Evolutionary conservation across 208 protist genomes (phyloP).

Genomic region (Acanthamoeba triangularis): DNA sequence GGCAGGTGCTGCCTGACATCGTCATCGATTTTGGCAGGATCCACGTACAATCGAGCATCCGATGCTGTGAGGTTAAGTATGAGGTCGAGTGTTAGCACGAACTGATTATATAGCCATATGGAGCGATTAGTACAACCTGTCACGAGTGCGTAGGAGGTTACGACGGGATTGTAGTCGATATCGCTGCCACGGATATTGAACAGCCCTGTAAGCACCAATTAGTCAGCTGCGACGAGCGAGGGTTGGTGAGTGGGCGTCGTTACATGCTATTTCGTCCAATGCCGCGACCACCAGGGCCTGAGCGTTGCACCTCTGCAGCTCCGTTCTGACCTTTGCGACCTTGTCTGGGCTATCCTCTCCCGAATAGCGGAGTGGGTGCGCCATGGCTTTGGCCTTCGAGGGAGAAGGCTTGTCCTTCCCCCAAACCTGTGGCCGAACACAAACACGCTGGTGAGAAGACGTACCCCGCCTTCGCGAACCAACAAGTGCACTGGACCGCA

Average conservation of each 20-base stretch:
- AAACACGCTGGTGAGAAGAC: neutral
- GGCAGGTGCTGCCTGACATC: conserved; percentile 86
- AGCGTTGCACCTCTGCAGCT: conserved; percentile 7
- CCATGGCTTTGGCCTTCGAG: conserved; percentile 72
- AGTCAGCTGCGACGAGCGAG: conserved; percentile 5
- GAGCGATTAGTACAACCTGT: neutral
- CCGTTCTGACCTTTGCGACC: conserved; percentile 65
- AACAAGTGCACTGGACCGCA: conserved; percentile 25
- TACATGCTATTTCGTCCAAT: conserved; percentile 85
- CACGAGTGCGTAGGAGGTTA: conserved; percentile 80
- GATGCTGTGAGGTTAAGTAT: neutral
- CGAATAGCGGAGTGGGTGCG: conserved; percentile 69
- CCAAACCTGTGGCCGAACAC: conserved; percentile 65
- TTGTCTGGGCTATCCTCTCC: conserved; percentile 73
- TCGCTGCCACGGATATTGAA: conserved; percentile 89
- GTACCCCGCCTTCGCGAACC: conserved; percentile 27
- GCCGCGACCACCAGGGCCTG: conserved; percentile 81
- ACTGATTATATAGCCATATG: neutral
- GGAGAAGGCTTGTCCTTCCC: conserved; percentile 52
- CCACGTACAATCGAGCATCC: conserved; percentile 58
- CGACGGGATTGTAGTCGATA: conserved; percentile 85
- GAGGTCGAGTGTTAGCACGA: neutral
- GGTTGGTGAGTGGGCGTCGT: neutral
- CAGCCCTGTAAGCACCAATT: conserved; percentile 80
- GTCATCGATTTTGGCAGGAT: conserved; percentile 69